phyloP scores from a whole-genome alignment of 805 yeast species.

The Peterozyma toletana region DNA sequence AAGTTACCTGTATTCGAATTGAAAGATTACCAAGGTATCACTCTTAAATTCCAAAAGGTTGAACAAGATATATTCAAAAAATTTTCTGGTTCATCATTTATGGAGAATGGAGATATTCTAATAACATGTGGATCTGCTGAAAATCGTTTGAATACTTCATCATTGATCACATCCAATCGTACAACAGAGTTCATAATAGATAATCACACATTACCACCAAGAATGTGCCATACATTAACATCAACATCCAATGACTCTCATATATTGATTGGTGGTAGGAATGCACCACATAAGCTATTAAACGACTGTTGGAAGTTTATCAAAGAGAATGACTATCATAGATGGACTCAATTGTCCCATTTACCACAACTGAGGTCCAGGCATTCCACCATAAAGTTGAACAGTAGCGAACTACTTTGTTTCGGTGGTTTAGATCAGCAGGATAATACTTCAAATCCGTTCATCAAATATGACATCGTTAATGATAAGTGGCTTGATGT shows the following conservation, averaged over 20 bases:
- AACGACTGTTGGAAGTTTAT: conserved; percentile 35
- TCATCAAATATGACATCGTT: conserved; percentile 16
- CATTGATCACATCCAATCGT: conserved; percentile 3
- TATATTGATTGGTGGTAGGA: conserved; percentile 60
- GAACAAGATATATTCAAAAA: conserved; percentile 24
- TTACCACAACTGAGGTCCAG: conserved; percentile 43
- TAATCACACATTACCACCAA: conserved; percentile 20
- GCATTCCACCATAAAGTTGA: conserved; percentile 34
- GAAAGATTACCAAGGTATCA: conserved; percentile 2
- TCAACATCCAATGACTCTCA: conserved; percentile 18
- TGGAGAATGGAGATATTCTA: conserved; percentile 13
- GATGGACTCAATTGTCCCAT: conserved; percentile 33
- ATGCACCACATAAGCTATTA: conserved; percentile 44
- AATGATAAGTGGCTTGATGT: conserved; percentile 9
- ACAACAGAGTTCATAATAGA: conserved; percentile 8
- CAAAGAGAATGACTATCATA: conserved; percentile 9
- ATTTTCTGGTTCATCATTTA: conserved; percentile 24
- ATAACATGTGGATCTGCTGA: conserved; percentile 33
- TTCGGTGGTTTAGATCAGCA: conserved; percentile 39
- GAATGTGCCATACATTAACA: conserved; percentile 56
- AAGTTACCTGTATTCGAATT: conserved; percentile 1
- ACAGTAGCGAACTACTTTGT: conserved; percentile 27
- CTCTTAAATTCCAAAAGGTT: conserved; percentile 2
- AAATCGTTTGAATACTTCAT: conserved; percentile 21
- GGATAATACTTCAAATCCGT: conserved; percentile 6